Base-by-base conservation (phyloP, 768 basidiomycete species). In the Exsudoporus frostii region DNA sequence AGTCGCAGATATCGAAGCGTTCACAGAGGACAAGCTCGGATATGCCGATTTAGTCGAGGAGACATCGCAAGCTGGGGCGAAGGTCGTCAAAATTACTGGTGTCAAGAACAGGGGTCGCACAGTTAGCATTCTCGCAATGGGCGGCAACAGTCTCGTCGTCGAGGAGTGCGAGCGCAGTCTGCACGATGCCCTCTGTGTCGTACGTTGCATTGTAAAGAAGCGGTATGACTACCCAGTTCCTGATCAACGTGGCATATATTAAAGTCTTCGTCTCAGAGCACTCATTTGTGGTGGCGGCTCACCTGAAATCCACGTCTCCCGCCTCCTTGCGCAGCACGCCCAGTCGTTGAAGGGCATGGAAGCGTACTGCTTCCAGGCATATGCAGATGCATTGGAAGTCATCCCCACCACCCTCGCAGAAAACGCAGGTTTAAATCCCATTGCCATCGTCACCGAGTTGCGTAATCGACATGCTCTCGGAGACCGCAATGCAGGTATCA, bases 151-250 rank as follows among this genome's bases (percentile, higher is more conserved):
- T 54, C 79, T 99, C 42, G 94, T 99, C 0, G 83, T 98, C 45
- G 97, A 98, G 69, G 97, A 99, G 72, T 91, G 88, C 62, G 97
- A 98, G 76, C 86, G 97, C 51, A 94, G 92, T 80, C 74, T 99
- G 61, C 97, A 99, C 72, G 97, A 99, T 68, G 96, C 97, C 0
- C 82, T 98, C n/a, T 98, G 97, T 68, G 97, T 99, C 29, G 94
- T 99, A 5, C 83, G 97, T 46, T 99, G 97, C 76, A 80, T 99
- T 48, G 95, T 99, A 43, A 98, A 99, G 76, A 98, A 98, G 75
- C 80, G 95, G 96, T 96, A 65, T 48, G 83, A 67, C 1, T 38
- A 40, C 30, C 4, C 27, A 20, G 39, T 22, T 22, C 2, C 24
- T 54, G 4, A 32, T 44, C 30, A 32, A 7, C 27, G 6, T 41